phyloP scores from a whole-genome alignment of 2,329 filamentous ascomycete species.

The Verticillium zaregamsianum region DNA sequence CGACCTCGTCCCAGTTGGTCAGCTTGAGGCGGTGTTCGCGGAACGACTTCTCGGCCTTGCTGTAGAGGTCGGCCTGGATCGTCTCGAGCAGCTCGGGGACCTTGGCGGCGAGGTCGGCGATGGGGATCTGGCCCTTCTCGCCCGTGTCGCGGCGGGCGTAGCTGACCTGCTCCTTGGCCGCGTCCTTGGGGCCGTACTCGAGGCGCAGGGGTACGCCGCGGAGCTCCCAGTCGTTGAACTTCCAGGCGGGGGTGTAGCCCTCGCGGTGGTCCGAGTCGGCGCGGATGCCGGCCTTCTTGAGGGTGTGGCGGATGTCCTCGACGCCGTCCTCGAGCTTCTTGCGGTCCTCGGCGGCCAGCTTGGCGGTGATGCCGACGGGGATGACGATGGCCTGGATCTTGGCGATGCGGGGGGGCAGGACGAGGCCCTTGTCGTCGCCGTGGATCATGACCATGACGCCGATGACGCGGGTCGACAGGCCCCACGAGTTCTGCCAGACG shows the following conservation, averaged over 20 bases:
- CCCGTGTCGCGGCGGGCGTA: conserved; percentile 83
- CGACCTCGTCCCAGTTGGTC: conserved; percentile 85
- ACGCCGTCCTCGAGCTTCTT: conserved; percentile 73
- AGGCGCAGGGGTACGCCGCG: conserved; percentile 91
- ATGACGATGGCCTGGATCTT: conserved; percentile 84
- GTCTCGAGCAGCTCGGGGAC: conserved; percentile 80
- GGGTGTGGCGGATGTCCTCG: conserved; percentile 61
- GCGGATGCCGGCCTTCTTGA: conserved; percentile 72
- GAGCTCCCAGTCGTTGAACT: conserved; percentile 98
- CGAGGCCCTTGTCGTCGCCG: conserved; percentile 90
- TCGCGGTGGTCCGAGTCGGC: conserved; percentile 81
- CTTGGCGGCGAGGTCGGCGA: conserved; percentile 67
- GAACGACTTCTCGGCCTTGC: conserved; percentile 74
- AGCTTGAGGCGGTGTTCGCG: conserved; percentile 75
- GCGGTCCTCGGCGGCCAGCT: conserved; percentile 75
- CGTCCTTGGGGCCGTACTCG: conserved; percentile 94
- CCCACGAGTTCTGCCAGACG: conserved; percentile 99
- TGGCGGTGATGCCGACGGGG: conserved; percentile 89
- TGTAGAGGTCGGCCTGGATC: conserved; percentile 81
- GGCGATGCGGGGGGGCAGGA: conserved; percentile 85
- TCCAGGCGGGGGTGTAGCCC: conserved; percentile 91
- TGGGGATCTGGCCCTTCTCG: conserved; percentile 75
- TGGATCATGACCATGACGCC: conserved; percentile 99
- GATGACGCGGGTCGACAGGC: conserved; percentile 92
- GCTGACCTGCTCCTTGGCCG: conserved; percentile 77